Conservation (phyloP, 176 grass and related monocot species). For the Lolium perenne region DNA sequence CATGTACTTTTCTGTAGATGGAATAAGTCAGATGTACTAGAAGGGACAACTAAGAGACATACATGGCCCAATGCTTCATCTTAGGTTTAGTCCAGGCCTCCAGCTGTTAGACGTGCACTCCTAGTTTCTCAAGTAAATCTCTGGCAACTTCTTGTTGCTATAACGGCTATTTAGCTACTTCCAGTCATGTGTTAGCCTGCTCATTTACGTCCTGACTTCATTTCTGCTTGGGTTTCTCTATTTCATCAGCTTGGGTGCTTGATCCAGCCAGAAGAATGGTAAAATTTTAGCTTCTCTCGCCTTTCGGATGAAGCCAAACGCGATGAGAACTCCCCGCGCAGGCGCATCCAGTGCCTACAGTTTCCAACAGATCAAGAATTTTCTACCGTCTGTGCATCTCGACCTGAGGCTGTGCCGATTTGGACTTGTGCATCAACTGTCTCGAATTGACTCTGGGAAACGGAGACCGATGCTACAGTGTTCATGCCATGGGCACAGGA, state of each 20-base stretch:
- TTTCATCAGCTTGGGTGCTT: neutral
- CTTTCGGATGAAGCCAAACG: too few relatives aligned
- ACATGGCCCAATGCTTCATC: neutral
- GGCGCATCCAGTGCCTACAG: neutral
- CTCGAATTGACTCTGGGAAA: neutral
- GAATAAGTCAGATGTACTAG: neutral
- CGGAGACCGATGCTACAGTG: neutral
- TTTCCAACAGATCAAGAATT: neutral
- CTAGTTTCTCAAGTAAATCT: neutral
- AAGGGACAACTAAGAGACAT: neutral
- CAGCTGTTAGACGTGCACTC: neutral
- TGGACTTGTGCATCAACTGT: neutral
- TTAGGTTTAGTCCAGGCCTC: neutral
- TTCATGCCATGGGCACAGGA: neutral
- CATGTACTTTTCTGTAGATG: neutral
- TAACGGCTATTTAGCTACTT: neutral
- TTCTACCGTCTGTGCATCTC: neutral
- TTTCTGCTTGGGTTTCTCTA: neutral
- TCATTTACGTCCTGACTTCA: neutral
- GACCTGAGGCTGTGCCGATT: slow-evolving; percentile 4
- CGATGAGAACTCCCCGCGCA: too few relatives aligned
- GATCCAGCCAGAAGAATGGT: neutral
- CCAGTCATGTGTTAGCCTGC: neutral
- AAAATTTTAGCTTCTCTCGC: neutral
- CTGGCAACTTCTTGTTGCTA: neutral